Evolutionary conservation across 2,329 filamentous ascomycete species (phyloP).

Genomic region (Ascochyta rabiei): DNA sequence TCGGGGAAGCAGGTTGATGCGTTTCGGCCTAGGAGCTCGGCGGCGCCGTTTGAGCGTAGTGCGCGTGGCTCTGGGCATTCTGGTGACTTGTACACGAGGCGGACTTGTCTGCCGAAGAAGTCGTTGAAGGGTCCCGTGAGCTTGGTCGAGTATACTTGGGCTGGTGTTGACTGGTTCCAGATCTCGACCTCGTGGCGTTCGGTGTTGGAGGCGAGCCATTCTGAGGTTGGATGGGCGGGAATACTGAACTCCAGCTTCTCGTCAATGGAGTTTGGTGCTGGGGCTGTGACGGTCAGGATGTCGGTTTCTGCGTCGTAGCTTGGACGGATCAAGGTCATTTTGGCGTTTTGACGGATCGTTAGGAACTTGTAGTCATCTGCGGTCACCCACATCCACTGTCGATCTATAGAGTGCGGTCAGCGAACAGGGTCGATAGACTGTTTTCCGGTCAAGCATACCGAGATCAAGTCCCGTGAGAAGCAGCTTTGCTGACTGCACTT

Average conservation of each 20-base stretch:
- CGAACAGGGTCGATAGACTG: not conserved
- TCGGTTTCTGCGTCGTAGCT: slow-evolving; percentile 53
- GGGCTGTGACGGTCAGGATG: slow-evolving; percentile 58
- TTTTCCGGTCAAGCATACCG: slow-evolving; percentile 22
- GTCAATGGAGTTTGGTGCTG: slow-evolving; percentile 42
- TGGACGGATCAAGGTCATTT: slow-evolving; percentile 68
- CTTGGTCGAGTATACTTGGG: slow-evolving; percentile 57
- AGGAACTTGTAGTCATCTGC: slow-evolving; percentile 61
- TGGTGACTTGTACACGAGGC: slow-evolving; percentile 67
- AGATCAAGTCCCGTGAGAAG: slow-evolving; percentile 64
- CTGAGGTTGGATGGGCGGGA: slow-evolving; percentile 59
- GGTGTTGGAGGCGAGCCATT: slow-evolving; percentile 63
- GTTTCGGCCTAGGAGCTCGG: slow-evolving; percentile 59
- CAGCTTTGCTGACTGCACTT: slow-evolving; percentile 58
- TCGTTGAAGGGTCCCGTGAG: slow-evolving; percentile 61
- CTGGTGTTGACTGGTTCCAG: slow-evolving; percentile 65
- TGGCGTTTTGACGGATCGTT: slow-evolving; percentile 65
- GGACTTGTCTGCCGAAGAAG: slow-evolving; percentile 63
- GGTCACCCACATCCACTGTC: slow-evolving; percentile 70
- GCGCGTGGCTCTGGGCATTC: slow-evolving; percentile 54
- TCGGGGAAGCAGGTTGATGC: slow-evolving; percentile 66
- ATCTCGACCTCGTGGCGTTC: slow-evolving; percentile 58
- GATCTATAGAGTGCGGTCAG: slow-evolving; percentile 50
- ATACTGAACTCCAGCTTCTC: slow-evolving; percentile 53
- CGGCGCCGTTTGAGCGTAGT: slow-evolving; percentile 62